Evolutionary conservation across 306 rosid genomes (phyloP).

Genomic region (Citrullus amarus): DNA sequence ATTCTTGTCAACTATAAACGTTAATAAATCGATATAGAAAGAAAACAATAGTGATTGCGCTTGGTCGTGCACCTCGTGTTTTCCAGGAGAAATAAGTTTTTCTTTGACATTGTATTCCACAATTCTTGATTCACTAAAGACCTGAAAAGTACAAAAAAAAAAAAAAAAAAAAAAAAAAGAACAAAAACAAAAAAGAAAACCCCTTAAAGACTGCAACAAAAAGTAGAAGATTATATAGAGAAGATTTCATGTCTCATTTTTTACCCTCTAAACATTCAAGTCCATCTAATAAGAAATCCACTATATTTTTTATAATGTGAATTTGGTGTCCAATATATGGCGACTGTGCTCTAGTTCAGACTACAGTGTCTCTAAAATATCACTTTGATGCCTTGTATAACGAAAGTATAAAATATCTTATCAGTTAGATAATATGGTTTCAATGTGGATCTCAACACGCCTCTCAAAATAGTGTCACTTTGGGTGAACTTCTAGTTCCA

Average conservation of each 20-base stretch:
- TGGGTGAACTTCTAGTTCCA: too few species aligned
- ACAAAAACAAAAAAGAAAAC: too few species aligned
- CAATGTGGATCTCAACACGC: too few species aligned
- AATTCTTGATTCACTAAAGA: slow-evolving; percentile 73
- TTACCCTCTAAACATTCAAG: neutral
- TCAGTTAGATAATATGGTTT: too few species aligned
- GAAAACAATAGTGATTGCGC: neutral
- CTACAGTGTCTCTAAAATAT: neutral
- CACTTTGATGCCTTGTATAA: neutral
- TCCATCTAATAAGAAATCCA: neutral
- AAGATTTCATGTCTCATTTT: neutral
- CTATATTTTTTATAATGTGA: neutral
- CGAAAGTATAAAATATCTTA: too few species aligned
- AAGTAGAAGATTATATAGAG: neutral
- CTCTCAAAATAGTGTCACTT: too few species aligned
- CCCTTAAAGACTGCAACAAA: neutral
- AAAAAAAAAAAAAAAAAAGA: neutral
- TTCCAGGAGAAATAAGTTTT: slow-evolving; percentile 48
- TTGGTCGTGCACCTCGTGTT: slow-evolving; percentile 45
- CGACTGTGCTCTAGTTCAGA: neutral
- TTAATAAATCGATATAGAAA: neutral
- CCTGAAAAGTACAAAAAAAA: slow-evolving; percentile 15
- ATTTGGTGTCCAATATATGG: neutral
- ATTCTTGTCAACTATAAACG: neutral
- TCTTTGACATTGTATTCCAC: slow-evolving; percentile 56